Base-by-base conservation (phyloP, 2,329 filamentous ascomycete genomes). In the Cladophialophora carrionii region DNA sequence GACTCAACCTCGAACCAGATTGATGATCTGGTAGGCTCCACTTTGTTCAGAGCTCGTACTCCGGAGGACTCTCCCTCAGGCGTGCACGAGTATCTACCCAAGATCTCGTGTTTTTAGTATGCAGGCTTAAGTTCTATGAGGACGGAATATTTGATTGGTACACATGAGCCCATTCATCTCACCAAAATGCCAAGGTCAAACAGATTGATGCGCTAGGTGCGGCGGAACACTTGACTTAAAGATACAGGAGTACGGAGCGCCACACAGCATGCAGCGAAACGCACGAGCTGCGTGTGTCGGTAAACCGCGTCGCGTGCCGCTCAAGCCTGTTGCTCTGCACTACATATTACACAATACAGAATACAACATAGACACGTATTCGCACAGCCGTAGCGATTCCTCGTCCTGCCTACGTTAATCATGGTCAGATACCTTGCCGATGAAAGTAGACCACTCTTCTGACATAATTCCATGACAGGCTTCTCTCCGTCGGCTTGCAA, bases 401-500 rank as follows among this genome's bases (percentile, higher is more conserved):
- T n/a, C 17, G 37, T 41, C 37, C 37, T n/a, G 7, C 4, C 37
- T 29, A 26, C 20, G 12, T 4, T 12, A 20, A 20, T 34, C 9
- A 54, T 54, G 52, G 52, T 54, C 32, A 34, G 52, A 20, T 54
- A 29, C 57, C 20, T 34, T 22, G 2, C 56, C 26, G 4, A 9
- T 7, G 10, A 24, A 34, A 17, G 20, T 20, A 20, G 14, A 22
- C 26, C 17, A 12, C 17, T 60, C 46, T 32, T 31, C 20, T n/a
- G 5, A 31, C 37, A 53, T 54, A 43, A 66, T 26, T 29, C 43
- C 26, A 41, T 32, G 10, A 6, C 49, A 70, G 68, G 63, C 63
- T 57, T 78, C 81, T 26, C 74, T 88, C 53, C 84, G 85, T 63
- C 84, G 86, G 66, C 82, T 88, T 48, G 84, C 84, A 31, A 80